A percentile compares a stretch with the other conserved stretches of the same genome.
These are phyloP conservation scores for Gloeostereum incarnatum DNA, from an alignment of 768 basidiomycete species.

Conservation along the genomic window DNA sequence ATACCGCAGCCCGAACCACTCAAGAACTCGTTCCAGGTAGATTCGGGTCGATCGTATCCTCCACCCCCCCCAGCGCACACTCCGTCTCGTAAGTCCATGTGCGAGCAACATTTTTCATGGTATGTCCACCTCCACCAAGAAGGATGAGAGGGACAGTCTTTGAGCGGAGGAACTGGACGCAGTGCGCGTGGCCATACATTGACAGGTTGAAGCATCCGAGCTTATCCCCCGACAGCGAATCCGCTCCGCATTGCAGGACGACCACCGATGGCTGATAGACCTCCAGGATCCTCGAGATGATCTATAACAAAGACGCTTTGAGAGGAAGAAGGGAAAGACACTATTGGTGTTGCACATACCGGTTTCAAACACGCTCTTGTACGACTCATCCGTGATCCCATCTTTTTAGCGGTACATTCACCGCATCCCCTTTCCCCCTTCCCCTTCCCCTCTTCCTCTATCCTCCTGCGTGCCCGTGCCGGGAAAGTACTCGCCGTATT, in stretches of 20 bases:
- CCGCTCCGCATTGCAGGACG: constrained; percentile 91
- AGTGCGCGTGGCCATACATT: constrained; percentile 91
- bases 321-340: too few relatives aligned
- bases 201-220: constrained; percentile 94
- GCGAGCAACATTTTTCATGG: constrained; percentile 91
- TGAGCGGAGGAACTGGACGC: constrained; percentile 77
- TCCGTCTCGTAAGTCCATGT: constrained; percentile 98
- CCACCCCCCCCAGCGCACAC: constrained; percentile 83
- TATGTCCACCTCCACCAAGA: constrained; percentile 95
- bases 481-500: constrained; percentile 91
- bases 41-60: constrained; percentile 70
- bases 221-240: constrained; percentile 92
- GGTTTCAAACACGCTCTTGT: constrained; percentile 87
- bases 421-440: constrained; percentile 77
- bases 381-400: constrained; percentile 88
- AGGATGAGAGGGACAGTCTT: constrained; percentile 84
- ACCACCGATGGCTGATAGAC: constrained; percentile 83
- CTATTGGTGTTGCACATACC: constrained; percentile 54
- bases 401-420: constrained; percentile 94
- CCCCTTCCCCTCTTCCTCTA: constrained; percentile 72
- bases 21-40: constrained; percentile 91
- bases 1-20: constrained; percentile 96
- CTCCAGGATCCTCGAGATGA: constrained; percentile 78
- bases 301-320: too few relatives aligned
- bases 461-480: constrained; percentile 81